Conservation (phyloP, 352 stramenopile genomes). For the Pythium insidiosum region DNA sequence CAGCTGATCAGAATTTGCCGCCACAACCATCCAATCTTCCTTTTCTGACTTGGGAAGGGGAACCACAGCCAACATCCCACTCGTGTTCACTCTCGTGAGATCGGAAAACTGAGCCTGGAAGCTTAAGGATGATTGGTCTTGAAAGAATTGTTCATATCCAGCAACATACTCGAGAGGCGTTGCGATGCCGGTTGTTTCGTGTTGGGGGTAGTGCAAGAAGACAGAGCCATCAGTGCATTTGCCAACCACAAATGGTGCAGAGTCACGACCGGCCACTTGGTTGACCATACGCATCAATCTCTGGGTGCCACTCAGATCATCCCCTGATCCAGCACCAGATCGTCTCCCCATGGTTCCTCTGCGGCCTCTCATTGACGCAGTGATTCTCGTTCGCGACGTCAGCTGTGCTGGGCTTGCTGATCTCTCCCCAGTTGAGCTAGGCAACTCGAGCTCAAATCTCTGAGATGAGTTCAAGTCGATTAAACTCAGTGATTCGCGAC, state of each 20-base stretch:
- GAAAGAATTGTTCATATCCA: slow-evolving; percentile 79
- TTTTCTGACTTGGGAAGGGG: slow-evolving; percentile 41
- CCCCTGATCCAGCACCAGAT: slow-evolving; percentile 18
- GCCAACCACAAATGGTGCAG: slow-evolving; percentile 58
- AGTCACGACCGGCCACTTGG: slow-evolving; percentile 51
- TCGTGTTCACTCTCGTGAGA: slow-evolving; percentile 67
- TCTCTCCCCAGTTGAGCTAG: slow-evolving; percentile 56
- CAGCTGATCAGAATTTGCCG: slow-evolving; percentile 62
- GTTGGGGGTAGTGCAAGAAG: slow-evolving; percentile 53
- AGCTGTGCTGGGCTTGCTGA: slow-evolving; percentile 17
- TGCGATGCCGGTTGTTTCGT: slow-evolving; percentile 38
- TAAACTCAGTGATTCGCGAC: slow-evolving; percentile 51
- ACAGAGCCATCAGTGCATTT: slow-evolving; percentile 83
- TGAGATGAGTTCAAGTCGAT: slow-evolving; percentile 47
- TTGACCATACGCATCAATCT: slow-evolving; percentile 71
- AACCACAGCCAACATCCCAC: slow-evolving; percentile 50
- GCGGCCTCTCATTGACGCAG: slow-evolving; percentile 11
- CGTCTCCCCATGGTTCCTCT: slow-evolving; percentile 16
- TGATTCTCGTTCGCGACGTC: slow-evolving; percentile 10
- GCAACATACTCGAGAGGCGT: slow-evolving; percentile 67
- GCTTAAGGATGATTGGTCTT: slow-evolving; percentile 59
- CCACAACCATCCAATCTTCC: slow-evolving; percentile 73
- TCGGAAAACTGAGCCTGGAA: slow-evolving; percentile 76
- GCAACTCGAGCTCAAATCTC: slow-evolving; percentile 66
- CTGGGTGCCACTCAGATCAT: slow-evolving; percentile 32